Evolutionary conservation across 208 protist species (phyloP).

Genomic region (Acanthamoeba royreba): DNA sequence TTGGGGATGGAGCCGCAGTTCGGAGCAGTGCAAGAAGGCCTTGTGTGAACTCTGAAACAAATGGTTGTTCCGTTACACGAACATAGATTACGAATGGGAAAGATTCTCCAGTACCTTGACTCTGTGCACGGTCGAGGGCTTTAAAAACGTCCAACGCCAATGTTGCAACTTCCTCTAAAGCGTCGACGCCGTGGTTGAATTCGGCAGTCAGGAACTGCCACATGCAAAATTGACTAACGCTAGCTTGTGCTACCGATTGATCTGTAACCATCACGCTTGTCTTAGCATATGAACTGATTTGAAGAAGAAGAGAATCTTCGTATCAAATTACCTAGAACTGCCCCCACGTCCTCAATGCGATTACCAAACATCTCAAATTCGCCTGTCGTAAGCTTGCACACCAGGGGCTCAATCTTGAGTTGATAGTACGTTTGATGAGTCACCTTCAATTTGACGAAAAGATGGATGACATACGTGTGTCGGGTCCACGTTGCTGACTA

Average conservation of each 20-base stretch:
- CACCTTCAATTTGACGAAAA: background rate
- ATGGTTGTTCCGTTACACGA: background rate
- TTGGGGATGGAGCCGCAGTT: background rate
- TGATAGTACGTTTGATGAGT: background rate
- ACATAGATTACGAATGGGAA: too few relatives aligned
- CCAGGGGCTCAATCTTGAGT: background rate
- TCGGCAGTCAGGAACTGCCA: slow-evolving; percentile 33
- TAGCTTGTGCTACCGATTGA: background rate
- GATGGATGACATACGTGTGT: background rate
- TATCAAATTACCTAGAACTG: background rate
- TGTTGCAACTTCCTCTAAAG: background rate
- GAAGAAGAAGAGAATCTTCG: background rate
- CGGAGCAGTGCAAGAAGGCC: background rate
- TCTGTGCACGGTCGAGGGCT: background rate
- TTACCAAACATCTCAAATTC: slow-evolving; percentile 14
- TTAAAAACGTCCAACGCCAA: background rate
- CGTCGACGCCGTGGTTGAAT: background rate
- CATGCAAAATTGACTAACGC: slow-evolving; percentile 13
- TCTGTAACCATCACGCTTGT: background rate
- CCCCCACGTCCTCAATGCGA: background rate
- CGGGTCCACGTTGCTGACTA: background rate
- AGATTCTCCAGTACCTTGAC: background rate
- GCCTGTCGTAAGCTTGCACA: background rate
- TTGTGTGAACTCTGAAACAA: background rate
- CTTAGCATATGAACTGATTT: too few relatives aligned